Evolutionary conservation across 495 filamentous ascomycete genomes (phyloP), one percentile per base, ranked within the genome.

Genomic region (Friedmanniomyces endolithicus): DNA sequence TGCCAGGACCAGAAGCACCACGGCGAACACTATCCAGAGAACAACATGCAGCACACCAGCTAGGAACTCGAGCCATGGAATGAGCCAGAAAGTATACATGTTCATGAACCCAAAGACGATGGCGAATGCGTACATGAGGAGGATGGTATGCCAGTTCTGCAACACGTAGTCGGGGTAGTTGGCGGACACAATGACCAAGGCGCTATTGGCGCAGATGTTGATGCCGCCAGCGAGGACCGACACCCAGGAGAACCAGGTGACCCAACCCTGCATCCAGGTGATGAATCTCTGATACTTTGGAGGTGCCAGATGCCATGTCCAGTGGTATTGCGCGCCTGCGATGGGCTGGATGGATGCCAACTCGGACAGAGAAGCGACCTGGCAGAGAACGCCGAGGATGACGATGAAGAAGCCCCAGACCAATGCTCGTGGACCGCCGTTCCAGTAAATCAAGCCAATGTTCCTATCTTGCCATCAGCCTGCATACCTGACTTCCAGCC

Each of bases 41-140:
- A 75, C 62, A 7, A 78, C 60, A 57, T 78, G 76, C 53, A 75
- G 68, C 47, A 77, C 66, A 16, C 73, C 69, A 22, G 64, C 71
- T 31, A 74, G 64, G 24, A 73, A 66, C 56, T 79, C 75, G 48
- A 81, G 65, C 11, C 66, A 63, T 11, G 70, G 67, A 22, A 79
- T 68, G 34, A 74, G 48, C 11, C 69, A 66, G 14, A 67, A 68
- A 22, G 68, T 65, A 52, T 69, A 71, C 23, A 72, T 66, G 55
- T 77, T 77, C 43, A 73, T 60, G 16, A 71, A 44, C 1, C 72
- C 64, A 0, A 70, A 64, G 19, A 74, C 61, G 7, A 70, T 34
- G 11, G 70, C 60, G 3, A 75, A 67, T 7, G 73, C 72, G 67
- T 69, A 75, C 61, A 73, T 70, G 29, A 78, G 63, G n/a, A 78